Evolutionary conservation across 2,329 filamentous ascomycete genomes (phyloP).

Genomic region (Talaromyces sp.): DNA sequence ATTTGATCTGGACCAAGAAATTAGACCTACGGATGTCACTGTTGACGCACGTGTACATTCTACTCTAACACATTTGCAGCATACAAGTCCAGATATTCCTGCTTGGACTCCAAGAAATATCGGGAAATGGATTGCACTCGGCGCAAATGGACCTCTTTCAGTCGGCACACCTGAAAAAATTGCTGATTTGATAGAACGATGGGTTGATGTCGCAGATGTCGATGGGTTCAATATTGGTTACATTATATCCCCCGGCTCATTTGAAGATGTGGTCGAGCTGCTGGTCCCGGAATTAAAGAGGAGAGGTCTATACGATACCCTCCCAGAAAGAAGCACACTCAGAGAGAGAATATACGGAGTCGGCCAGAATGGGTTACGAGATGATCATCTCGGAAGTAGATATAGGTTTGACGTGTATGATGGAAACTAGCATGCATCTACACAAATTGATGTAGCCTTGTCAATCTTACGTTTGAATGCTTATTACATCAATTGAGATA

Average conservation of each 20-base stretch:
- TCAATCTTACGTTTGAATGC: no score
- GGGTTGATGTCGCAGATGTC: slow-evolving; percentile 41
- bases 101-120: slow-evolving; percentile 12
- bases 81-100: slow-evolving; percentile 9
- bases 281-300: slow-evolving; percentile 42
- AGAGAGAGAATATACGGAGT: slow-evolving; percentile 61
- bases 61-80: slow-evolving; percentile 4
- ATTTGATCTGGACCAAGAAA: slow-evolving; percentile 61
- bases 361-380: slow-evolving; percentile 53
- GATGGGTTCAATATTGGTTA: slow-evolving; percentile 43
- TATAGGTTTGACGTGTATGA: slow-evolving; percentile 61
- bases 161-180: slow-evolving; percentile 32
- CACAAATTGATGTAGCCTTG: no score
- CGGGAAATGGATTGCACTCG: slow-evolving; percentile 5
- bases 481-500: no score
- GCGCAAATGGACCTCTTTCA: not conserved
- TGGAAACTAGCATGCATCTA: slow-evolving; percentile 37
- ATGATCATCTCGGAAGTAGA: slow-evolving; percentile 54
- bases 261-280: slow-evolving; percentile 49
- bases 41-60: slow-evolving; percentile 10
- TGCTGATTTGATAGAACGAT: slow-evolving; percentile 36
- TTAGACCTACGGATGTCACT: slow-evolving; percentile 27
- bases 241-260: slow-evolving; percentile 49
- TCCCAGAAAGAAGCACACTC: slow-evolving; percentile 35
- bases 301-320: slow-evolving; percentile 28